Percentiles rank a stretch among this genome's conserved stretches.
Conservation (phyloP, 2,329 filamentous ascomycete genomes). For the Teratosphaeria nubilosa region DNA sequence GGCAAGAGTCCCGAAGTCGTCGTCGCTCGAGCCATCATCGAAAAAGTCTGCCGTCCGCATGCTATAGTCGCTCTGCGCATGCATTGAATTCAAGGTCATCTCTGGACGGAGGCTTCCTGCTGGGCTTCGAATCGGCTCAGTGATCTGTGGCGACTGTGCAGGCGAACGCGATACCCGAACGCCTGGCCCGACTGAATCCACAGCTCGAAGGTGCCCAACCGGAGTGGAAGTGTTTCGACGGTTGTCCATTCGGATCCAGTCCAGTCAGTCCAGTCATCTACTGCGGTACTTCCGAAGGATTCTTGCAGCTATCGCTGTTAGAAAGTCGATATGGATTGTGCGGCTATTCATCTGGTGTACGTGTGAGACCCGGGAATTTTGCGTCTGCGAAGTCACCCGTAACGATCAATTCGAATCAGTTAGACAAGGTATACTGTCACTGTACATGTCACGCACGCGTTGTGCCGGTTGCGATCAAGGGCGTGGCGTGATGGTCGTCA, state of each 20-base stretch:
- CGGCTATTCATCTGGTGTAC: background rate
- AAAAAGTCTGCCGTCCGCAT: conserved; percentile 27
- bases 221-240: background rate
- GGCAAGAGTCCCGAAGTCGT: conserved; percentile 8
- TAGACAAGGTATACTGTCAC: too few species aligned
- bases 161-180: conserved; percentile 24
- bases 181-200: conserved; percentile 4
- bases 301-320: too few species aligned
- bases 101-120: conserved; percentile 26
- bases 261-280: background rate
- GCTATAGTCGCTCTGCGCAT: conserved; percentile 21
- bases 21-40: conserved; percentile 21
- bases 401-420: background rate
- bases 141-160: conserved; percentile 23
- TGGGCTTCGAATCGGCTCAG: conserved; percentile 22
- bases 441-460: too few species aligned
- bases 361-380: background rate
- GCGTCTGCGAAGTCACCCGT: background rate
- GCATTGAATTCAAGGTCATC: conserved; percentile 20
- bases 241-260: background rate
- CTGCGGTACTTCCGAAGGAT: too few species aligned
- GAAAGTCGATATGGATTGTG: too few species aligned
- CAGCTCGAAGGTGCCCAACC: background rate
- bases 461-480: background rate
- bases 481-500: conserved; percentile 2